These are phyloP conservation scores for Magnaporthiopsis incrustans DNA, from an alignment of 2,329 filamentous ascomycete species.

Conservation along the genomic window DNA sequence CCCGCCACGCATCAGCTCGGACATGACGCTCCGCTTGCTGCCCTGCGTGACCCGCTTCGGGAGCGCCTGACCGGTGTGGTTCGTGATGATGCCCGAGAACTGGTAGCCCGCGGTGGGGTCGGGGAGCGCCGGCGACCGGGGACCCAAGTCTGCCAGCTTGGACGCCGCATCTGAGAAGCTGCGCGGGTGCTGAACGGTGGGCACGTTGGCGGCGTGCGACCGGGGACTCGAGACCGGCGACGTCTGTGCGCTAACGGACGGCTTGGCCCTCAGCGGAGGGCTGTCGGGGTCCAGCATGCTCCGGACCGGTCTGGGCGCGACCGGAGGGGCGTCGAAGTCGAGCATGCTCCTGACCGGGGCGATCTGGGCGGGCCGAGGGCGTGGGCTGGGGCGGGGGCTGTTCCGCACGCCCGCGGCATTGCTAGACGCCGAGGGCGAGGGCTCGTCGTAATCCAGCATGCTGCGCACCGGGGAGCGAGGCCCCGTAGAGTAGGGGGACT, in stretches of 20 bases:
- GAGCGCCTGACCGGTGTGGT: slow-evolving; percentile 37
- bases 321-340: slow-evolving; percentile 40
- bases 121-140: slow-evolving; percentile 22
- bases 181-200: slow-evolving; percentile 29
- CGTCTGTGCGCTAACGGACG: slow-evolving; percentile 34
- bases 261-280: slow-evolving; percentile 20
- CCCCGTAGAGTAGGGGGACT: slow-evolving; percentile 42
- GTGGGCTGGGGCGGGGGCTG: slow-evolving; percentile 34
- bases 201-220: slow-evolving; percentile 18
- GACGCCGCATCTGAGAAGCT: slow-evolving; percentile 48
- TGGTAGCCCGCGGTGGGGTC: slow-evolving; percentile 50
- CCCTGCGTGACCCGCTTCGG: slow-evolving; percentile 45
- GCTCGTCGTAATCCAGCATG: slow-evolving; percentile 52
- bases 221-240: slow-evolving; percentile 32
- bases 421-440: slow-evolving; percentile 11
- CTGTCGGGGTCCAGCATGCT: slow-evolving; percentile 46
- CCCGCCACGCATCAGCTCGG: slow-evolving; percentile 44
- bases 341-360: slow-evolving; percentile 59
- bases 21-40: slow-evolving; percentile 36
- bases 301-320: slow-evolving; percentile 25
- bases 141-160: slow-evolving; percentile 39
- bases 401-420: slow-evolving; percentile 17
- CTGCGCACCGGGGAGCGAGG: slow-evolving; percentile 61
- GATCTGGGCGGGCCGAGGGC: slow-evolving; percentile 27
- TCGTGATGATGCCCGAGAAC: slow-evolving; percentile 51